Evolutionary conservation across 495 filamentous ascomycete genomes (phyloP), one percentile per base, ranked within the genome.

Genomic region (Penicillium atrosanguineum): DNA sequence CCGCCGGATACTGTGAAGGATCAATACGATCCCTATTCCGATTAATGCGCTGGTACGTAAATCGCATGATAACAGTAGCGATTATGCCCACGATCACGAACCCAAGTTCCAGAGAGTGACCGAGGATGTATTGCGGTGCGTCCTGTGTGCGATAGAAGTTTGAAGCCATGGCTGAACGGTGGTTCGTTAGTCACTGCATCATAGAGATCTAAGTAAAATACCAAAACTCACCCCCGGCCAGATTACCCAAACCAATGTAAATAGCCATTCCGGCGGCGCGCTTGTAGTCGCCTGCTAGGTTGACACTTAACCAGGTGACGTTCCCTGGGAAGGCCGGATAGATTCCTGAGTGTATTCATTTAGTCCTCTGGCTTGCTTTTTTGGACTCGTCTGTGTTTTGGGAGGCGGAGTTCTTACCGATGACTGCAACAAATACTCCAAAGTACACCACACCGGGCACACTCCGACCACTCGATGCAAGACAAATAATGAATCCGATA

Each of bases 111-210:
- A 91, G 64, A 5, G 73, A 75, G 63, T 91, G 87, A 0, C 89
- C 89, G 4, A 90, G 77, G 2, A 78, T 69, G 53, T 86, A 92
- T 18, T 79, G 70, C 0, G 87, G 87, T 7, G 72, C 69, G 56
- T 91, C 87, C 21, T 74, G 71, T 6, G 72, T 55, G 15, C 88
- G 82, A 60, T 91, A 92, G 66, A 92, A 90, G 59, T 91, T 90
- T 2, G 83, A 83, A 0, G 87, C 81, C 82, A 91, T 89, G 1
- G 87, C 75, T 80, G 20, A 34, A 31, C 7, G 28, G 28, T 34
- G 3, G 9, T 14, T 34, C 12, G 31, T 34, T 12, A 34, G 31
- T 12, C 14, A 34, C 31, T 40, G 2, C 18, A 19, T 16, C 23
- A 46, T 40, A 2, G 11, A 23, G 25, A 9, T 29, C 18, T 8